A percentile compares a stretch with the other conserved stretches of the same genome.
These are phyloP conservation scores for Hymenochaete sp. DNA, from an alignment of 1,284 basidiomycete genomes.

Conservation along the genomic window DNA sequence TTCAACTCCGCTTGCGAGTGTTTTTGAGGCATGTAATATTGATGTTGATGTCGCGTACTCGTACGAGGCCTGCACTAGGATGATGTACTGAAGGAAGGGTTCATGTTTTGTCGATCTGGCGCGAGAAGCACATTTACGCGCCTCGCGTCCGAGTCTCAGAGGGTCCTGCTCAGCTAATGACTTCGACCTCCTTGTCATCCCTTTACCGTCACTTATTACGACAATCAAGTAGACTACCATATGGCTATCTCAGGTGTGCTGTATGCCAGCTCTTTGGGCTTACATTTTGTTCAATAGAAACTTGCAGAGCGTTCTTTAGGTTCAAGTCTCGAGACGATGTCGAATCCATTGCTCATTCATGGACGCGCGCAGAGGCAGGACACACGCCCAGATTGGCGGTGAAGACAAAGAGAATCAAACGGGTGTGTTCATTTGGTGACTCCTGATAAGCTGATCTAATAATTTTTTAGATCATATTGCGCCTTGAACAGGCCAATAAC, in stretches of 20 bases:
- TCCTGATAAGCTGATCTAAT: not conserved
- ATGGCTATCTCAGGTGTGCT: constrained; percentile 49
- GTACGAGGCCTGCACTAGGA: no score
- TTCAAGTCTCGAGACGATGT: constrained; percentile 54
- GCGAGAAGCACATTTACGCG: not conserved
- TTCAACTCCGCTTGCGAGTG: no score
- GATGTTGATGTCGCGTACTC: no score
- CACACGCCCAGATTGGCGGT: constrained; percentile 26
- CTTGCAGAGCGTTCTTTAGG: constrained; percentile 53
- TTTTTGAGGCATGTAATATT: no score
- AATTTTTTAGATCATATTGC: constrained; percentile 42
- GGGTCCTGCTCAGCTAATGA: no score
- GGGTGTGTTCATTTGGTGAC: constrained; percentile 30
- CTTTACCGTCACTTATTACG: constrained; percentile 50
- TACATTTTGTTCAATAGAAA: constrained; percentile 15
- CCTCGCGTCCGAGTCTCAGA: no score
- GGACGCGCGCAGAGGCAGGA: no score
- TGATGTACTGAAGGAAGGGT: no score
- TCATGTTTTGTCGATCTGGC: no score
- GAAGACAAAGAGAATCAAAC: constrained; percentile 43
- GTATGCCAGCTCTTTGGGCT: not conserved
- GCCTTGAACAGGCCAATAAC: constrained; percentile 48
- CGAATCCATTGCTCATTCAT: constrained; percentile 24
- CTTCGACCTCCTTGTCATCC: constrained; percentile 18
- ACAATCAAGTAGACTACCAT: constrained; percentile 44